Percentiles rank a stretch among this genome's conserved stretches.
Conservation (phyloP, 495 filamentous ascomycete species). For the Neurospora intermedia region DNA sequence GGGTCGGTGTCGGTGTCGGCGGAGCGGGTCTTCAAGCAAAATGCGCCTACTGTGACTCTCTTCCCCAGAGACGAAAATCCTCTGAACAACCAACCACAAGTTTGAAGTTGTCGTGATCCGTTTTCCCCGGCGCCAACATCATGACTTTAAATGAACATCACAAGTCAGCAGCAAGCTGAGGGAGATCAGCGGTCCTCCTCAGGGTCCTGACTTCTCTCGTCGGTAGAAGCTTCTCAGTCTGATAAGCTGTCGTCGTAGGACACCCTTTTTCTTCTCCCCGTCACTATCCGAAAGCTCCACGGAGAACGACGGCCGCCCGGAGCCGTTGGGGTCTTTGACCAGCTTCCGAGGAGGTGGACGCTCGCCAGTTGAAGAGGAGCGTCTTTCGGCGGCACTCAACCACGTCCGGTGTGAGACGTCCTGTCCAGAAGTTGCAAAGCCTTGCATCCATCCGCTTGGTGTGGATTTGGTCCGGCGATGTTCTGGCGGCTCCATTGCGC, state of each 20-base stretch:
- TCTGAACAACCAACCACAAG: background rate
- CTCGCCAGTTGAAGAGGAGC: constrained; percentile 11
- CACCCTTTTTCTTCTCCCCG: constrained; percentile 13
- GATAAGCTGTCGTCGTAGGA: constrained; percentile 16
- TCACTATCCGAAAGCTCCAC: constrained; percentile 18
- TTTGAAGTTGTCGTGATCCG: background rate
- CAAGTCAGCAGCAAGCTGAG: background rate
- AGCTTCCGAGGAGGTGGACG: constrained; percentile 19
- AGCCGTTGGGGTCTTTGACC: constrained; percentile 19
- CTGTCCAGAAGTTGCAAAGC: background rate
- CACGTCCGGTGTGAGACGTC: constrained; percentile 5
- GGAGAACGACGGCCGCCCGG: constrained; percentile 16
- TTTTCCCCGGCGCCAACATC: background rate
- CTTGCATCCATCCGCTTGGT: background rate
- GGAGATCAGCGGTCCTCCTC: background rate
- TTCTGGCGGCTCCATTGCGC: background rate
- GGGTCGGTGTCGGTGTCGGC: background rate
- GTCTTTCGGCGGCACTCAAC: constrained; percentile 13
- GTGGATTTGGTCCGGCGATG: constrained; percentile 3
- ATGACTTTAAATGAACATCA: background rate
- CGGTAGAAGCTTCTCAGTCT: constrained; percentile 18
- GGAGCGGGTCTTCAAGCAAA: background rate
- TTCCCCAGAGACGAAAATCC: background rate
- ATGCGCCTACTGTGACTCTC: background rate
- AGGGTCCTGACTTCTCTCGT: constrained; percentile 4